A percentile compares a stretch with the other conserved stretches of the same genome.
Evolutionary conservation across 495 filamentous ascomycete species (phyloP).

Genomic region (Venustampulla echinocandica): DNA sequence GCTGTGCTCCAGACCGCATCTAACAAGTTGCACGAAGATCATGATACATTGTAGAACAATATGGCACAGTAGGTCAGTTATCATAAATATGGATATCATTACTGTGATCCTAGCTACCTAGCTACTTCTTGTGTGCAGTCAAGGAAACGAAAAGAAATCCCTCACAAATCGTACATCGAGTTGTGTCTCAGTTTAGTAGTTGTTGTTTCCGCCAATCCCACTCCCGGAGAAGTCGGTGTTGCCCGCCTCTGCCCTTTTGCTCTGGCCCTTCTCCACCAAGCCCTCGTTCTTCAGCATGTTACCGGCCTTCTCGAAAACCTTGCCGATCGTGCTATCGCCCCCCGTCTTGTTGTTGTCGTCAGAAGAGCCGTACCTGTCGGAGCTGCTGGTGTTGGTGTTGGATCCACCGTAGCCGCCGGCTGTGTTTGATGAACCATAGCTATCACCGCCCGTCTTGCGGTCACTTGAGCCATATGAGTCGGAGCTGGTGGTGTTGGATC

Average conservation of each 20-base stretch:
- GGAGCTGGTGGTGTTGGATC: slow-evolving; percentile 21
- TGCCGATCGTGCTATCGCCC: slow-evolving; percentile 28
- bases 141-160: background rate
- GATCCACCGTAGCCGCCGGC: slow-evolving; percentile 6
- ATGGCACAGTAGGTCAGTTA: too few relatives aligned
- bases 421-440: too few relatives aligned
- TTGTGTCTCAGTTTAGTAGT: too few relatives aligned
- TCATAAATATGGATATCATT: too few relatives aligned
- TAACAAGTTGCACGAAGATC: too few relatives aligned
- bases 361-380: slow-evolving; percentile 4
- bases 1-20: too few relatives aligned
- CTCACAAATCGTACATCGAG: background rate
- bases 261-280: slow-evolving; percentile 30
- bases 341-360: slow-evolving; percentile 21
- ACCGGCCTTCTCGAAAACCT: slow-evolving; percentile 38
- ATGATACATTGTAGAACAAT: too few relatives aligned
- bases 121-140: too few relatives aligned
- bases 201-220: slow-evolving; percentile 3
- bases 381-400: slow-evolving; percentile 6
- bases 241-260: slow-evolving; percentile 22
- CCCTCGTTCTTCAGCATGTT: slow-evolving; percentile 28
- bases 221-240: slow-evolving; percentile 1
- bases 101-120: too few relatives aligned
- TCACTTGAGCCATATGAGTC: slow-evolving; percentile 13
- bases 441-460: slow-evolving; percentile 8